These are phyloP conservation scores for Cercospora nicotianae DNA, from an alignment of 2,329 filamentous ascomycete species.

Conservation along the genomic window DNA sequence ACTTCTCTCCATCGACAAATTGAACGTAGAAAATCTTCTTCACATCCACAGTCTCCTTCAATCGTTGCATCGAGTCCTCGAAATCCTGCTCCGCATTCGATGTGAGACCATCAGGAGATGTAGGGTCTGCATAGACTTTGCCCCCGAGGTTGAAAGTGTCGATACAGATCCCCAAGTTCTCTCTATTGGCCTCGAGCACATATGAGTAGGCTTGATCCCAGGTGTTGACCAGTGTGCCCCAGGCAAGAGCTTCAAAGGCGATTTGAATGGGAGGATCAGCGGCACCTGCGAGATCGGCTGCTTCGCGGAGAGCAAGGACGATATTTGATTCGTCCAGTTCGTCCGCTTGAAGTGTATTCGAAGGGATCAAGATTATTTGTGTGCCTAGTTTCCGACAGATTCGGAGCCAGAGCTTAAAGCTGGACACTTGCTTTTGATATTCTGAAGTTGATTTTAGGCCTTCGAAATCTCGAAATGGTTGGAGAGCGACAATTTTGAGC, in stretches of 20 bases:
- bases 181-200: constrained; percentile 61
- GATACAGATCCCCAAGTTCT: constrained; percentile 74
- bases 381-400: constrained; percentile 64
- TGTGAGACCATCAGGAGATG: constrained; percentile 52
- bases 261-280: constrained; percentile 59
- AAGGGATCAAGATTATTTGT: constrained; percentile 72
- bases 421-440: constrained; percentile 58
- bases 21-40: constrained; percentile 73
- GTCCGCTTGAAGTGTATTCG: constrained; percentile 61
- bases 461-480: constrained; percentile 76
- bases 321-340: constrained; percentile 57
- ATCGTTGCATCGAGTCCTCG: constrained; percentile 53
- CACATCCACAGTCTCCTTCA: constrained; percentile 58
- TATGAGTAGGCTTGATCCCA: constrained; percentile 73
- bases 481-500: constrained; percentile 65
- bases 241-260: constrained; percentile 71
- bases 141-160: constrained; percentile 78
- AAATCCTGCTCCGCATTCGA: constrained; percentile 57
- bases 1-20: constrained; percentile 69
- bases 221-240: constrained; percentile 66
- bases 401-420: constrained; percentile 68
- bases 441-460: constrained; percentile 63
- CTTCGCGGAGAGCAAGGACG: constrained; percentile 60
- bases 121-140: constrained; percentile 68
- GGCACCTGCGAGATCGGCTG: constrained; percentile 65